Conservation (phyloP, 1,284 basidiomycete species). For the Irpex sp. region DNA sequence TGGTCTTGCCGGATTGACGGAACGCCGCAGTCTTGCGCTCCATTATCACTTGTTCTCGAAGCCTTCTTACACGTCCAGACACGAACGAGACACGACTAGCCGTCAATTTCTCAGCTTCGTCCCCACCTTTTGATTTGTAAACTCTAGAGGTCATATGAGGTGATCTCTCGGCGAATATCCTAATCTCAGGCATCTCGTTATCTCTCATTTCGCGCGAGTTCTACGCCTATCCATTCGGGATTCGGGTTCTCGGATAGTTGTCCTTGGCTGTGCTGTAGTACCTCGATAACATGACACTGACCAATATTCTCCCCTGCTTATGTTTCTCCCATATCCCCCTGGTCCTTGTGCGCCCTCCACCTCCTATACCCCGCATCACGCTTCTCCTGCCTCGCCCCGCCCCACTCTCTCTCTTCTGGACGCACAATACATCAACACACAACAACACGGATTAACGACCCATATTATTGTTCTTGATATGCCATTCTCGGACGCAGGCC, state of each 20-base stretch:
- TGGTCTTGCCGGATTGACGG: neutral
- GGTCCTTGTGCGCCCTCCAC: neutral
- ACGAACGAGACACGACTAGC: neutral
- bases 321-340: neutral
- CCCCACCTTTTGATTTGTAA: neutral
- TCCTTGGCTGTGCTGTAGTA: neutral
- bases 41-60: neutral
- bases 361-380: neutral
- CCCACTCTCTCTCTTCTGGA: neutral
- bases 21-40: neutral
- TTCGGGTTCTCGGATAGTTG: neutral
- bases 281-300: neutral
- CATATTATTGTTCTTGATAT: too few species aligned
- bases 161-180: neutral
- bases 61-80: neutral
- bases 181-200: neutral
- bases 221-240: neutral
- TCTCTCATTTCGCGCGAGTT: neutral
- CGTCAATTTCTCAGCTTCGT: neutral
- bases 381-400: constrained; percentile 4
- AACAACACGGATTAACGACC: too few species aligned
- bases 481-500: constrained; percentile 42
- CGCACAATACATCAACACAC: too few species aligned
- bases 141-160: neutral
- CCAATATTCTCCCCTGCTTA: neutral